These are phyloP conservation scores for Piloderma croceum DNA, from an alignment of 768 basidiomycete species.

Conservation along the genomic window DNA sequence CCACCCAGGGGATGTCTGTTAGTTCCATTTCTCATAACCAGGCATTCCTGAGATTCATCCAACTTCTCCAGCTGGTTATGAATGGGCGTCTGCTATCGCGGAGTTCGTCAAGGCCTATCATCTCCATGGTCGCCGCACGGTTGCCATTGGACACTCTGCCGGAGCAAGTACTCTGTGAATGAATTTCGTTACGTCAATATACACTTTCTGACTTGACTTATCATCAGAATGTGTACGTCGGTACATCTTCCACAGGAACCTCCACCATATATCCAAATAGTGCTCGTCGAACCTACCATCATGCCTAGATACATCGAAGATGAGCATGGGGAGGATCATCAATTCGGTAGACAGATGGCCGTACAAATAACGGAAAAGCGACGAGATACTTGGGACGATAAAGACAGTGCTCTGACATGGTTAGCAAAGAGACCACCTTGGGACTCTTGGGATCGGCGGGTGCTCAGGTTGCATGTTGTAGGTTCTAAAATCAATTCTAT, in stretches of 20 bases:
- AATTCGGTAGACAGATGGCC: slow-evolving; percentile 32
- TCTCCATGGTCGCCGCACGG: slow-evolving; percentile 31
- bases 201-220: not conserved
- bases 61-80: slow-evolving; percentile 25
- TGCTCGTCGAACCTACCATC: slow-evolving; percentile 44
- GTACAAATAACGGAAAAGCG: slow-evolving; percentile 32
- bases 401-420: slow-evolving; percentile 37
- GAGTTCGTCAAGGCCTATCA: slow-evolving; percentile 28
- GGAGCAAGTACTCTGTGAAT: slow-evolving; percentile 37
- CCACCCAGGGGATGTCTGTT: slow-evolving; percentile 32
- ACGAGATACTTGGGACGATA: slow-evolving; percentile 35
- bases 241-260: slow-evolving; percentile 22
- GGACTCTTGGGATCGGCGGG: slow-evolving; percentile 40
- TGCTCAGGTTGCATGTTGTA: slow-evolving; percentile 34
- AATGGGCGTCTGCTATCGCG: slow-evolving; percentile 34
- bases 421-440: slow-evolving; percentile 41
- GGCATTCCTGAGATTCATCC: slow-evolving; percentile 1
- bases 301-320: slow-evolving; percentile 34
- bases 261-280: slow-evolving; percentile 30
- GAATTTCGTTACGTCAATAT: not conserved
- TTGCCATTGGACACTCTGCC: slow-evolving; percentile 40
- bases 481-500: slow-evolving; percentile 11
- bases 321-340: slow-evolving; percentile 31
- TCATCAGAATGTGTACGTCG: slow-evolving; percentile 34
- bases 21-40: slow-evolving; percentile 14